These are phyloP conservation scores for Wickerhamiella australiensis DNA, from an alignment of 805 yeast species.

Conservation along the genomic window DNA sequence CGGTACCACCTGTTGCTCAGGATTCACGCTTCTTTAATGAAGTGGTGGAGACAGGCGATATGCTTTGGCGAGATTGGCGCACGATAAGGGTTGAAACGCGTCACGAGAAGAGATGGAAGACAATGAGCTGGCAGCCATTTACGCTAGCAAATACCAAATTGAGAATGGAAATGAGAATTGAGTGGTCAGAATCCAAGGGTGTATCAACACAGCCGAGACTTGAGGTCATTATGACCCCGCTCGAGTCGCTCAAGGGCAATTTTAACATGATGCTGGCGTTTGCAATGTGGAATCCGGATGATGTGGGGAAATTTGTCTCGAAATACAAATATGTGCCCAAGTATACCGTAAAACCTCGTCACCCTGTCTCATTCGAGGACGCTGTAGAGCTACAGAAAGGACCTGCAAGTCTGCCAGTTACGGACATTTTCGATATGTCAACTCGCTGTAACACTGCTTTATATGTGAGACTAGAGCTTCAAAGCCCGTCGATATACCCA, in stretches of 20 bases:
- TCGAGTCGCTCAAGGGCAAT: neutral
- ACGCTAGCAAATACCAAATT: neutral
- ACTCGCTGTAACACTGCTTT: neutral
- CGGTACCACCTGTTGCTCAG: neutral
- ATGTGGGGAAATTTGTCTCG: neutral
- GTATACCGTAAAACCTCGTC: neutral
- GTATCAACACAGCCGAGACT: neutral
- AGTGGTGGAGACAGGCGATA: conserved; percentile 1
- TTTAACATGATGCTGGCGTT: neutral
- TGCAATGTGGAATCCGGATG: neutral
- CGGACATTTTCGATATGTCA: neutral
- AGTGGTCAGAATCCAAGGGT: neutral
- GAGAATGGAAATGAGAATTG: neutral
- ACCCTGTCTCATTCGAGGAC: neutral
- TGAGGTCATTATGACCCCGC: neutral
- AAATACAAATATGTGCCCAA: neutral
- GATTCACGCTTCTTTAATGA: conserved; percentile 5
- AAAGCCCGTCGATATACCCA: neutral
- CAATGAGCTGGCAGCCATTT: neutral
- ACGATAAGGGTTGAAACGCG: neutral
- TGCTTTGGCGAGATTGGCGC: conserved; percentile 6
- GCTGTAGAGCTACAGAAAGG: neutral
- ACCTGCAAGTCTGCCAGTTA: neutral
- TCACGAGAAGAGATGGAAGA: neutral
- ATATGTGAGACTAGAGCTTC: conserved; percentile 6